Evolutionary conservation across 2,329 filamentous ascomycete species (phyloP).

Genomic region (Pestalotiopsis sp.): DNA sequence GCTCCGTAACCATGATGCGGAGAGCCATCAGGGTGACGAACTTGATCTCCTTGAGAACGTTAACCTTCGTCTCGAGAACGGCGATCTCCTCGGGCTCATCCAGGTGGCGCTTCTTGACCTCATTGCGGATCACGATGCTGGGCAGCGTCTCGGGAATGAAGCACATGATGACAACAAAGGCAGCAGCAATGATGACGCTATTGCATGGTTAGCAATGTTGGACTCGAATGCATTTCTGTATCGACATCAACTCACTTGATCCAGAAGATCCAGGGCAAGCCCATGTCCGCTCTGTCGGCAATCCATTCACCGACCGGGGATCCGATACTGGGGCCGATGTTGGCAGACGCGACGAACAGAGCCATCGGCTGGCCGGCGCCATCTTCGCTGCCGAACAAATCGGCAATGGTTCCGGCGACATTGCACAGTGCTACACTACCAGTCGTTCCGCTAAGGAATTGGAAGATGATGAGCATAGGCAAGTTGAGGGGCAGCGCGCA

Average conservation of each 20-base stretch:
- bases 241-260: constrained; percentile 32
- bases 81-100: constrained; percentile 31
- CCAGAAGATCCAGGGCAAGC: constrained; percentile 41
- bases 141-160: constrained; percentile 42
- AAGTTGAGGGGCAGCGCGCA: constrained; percentile 35
- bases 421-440: constrained; percentile 37
- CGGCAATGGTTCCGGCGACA: constrained; percentile 36
- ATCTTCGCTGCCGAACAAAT: constrained; percentile 36
- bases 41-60: constrained; percentile 37
- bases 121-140: constrained; percentile 36
- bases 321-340: constrained; percentile 40
- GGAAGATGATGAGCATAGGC: constrained; percentile 40
- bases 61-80: constrained; percentile 34
- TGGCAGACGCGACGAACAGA: constrained; percentile 40
- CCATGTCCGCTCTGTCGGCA: constrained; percentile 33
- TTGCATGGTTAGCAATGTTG: constrained; percentile 12
- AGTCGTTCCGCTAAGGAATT: constrained; percentile 34
- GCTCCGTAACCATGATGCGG: constrained; percentile 42
- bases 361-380: constrained; percentile 44
- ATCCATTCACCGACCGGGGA: constrained; percentile 42
- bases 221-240: background rate
- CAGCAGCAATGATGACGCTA: constrained; percentile 38
- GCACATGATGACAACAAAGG: constrained; percentile 35
- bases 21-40: constrained; percentile 44
- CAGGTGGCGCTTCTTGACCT: constrained; percentile 30